These are phyloP conservation scores for Spiraea crenata DNA, from an alignment of 331 rosid species.

Conservation along the genomic window DNA sequence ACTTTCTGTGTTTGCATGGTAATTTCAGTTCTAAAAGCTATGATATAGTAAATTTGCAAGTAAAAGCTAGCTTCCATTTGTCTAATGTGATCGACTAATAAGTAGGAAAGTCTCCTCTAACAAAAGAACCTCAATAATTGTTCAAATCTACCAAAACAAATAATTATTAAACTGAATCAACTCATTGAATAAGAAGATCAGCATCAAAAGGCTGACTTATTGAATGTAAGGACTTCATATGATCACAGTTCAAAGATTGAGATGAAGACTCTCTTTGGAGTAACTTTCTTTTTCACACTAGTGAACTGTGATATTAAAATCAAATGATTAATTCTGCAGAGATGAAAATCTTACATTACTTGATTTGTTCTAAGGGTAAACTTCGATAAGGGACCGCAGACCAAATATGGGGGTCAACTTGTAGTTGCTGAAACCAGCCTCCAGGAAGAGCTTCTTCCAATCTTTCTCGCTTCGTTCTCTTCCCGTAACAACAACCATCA, in stretches of 20 bases:
- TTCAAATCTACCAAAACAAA: not conserved
- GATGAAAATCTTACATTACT: not conserved
- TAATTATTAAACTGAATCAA: not conserved
- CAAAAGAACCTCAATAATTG: not conserved
- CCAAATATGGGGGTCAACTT: constrained; percentile 36
- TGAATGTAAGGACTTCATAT: not conserved
- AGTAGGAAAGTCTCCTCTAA: not conserved
- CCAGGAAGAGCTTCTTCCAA: constrained; percentile 44
- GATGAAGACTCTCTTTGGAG: not conserved
- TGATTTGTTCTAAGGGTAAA: constrained; percentile 29
- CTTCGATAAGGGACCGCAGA: constrained; percentile 50
- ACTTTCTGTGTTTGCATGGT: not conserved
- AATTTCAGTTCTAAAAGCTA: no score
- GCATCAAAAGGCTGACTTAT: not conserved
- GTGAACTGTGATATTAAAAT: not conserved
- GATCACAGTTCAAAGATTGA: not conserved
- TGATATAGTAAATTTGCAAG: no score
- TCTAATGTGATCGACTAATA: not conserved
- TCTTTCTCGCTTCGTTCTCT: constrained; percentile 44
- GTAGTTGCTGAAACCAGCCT: constrained; percentile 49
- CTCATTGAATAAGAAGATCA: no score
- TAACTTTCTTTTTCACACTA: not conserved
- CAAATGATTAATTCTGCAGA: not conserved
- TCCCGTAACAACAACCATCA: constrained; percentile 42
- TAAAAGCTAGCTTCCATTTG: not conserved